Evolutionary conservation across 495 filamentous ascomycete genomes (phyloP), one percentile per base, ranked within the genome.

Genomic region (Alectoria sarmentosa): DNA sequence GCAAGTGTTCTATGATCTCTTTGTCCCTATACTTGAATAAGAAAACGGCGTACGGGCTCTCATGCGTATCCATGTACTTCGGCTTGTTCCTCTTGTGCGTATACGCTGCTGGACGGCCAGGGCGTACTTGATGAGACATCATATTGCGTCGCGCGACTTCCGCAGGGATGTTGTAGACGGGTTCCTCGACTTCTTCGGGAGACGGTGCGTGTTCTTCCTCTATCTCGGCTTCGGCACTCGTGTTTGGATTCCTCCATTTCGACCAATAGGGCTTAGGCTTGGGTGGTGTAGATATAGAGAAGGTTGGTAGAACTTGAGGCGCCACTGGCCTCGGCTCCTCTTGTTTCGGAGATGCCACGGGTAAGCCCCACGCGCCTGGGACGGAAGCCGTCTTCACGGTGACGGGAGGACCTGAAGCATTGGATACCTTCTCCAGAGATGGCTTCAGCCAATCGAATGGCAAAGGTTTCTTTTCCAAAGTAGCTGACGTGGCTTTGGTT

Each of bases 11-110:
- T 4, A 69, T 37, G 3, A 65, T 46, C 13, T 44, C 70, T 60
- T 66, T 70, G 41, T 68, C 69, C 10, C 78, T 73, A 66, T 81
- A 82, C 54, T 76, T 78, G 73, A 82, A 82, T 15, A 71, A 58
- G 67, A 82, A 81, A 0, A 79, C 74, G 6, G 79, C 79, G 62
- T 80, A 82, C 36, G 79, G 79, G 34, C 69, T 69, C 32, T 75
- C 69, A 54, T 76, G 67, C 1, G 60, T 67, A 64, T 80, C 78
- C 58, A 79, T 59, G 68, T 80, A 80, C 26, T 69, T 65, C 11
- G 79, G 78, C 13, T 67, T 67, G 15, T 64, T 65, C 6, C 63
- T 65, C 26, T 65, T 67, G 59, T 80, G 79, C 17, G 57, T 37
- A 64, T 80, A 82, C 42, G 65, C 57, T 2, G 65, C 67, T 11